Base-by-base conservation (phyloP, 352 stramenopile genomes). In the Phytophthora aleatoria region DNA sequence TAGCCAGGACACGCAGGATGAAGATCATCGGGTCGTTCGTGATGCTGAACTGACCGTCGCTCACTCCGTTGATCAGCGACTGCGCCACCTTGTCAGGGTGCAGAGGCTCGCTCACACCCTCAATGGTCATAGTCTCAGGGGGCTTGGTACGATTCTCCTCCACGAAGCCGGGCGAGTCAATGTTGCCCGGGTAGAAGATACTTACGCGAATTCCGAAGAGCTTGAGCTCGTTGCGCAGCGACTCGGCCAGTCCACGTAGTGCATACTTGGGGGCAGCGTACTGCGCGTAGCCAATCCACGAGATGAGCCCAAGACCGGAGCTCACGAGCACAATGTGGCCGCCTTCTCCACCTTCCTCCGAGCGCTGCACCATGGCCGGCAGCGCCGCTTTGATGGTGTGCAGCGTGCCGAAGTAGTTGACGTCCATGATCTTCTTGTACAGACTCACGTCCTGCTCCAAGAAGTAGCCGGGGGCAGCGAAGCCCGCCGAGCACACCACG, bases 321-420 rank as follows among this genome's bases (percentile, higher is more conserved):
- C 72, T 85, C 57, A 95, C 77, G 41, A 95, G 71, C 52, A 95
- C 74, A 60, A 95, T 72, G 3, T 88, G 79, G 2, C 85, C 83
- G 42, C 72, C 71, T 57, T 92, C 74, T 56, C 73, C 64, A 30
- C 76, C 73, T 45, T 81, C 64, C 51, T 92, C 71, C 59, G 90
- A 91, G 35, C 77, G 72, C 36, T 77, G 49, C 36, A 94, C 71
- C 86, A 96, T 95, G 9, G 76, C 76, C 15, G 86, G 86, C 44
- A 96, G 66, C n/a, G 83, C 85, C 12, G 86, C 86, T 61, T 94
- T 93, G 56, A 94, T 81, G 13, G 81, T 63, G 67, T 95, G 72
- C 28, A 96, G 67, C 44, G 83, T 83, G 31, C 86, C 86, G 59
- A 96, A 92, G 77, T 94, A 96, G 71, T 96, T 94, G 50, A 95